Conservation (phyloP, 2,329 filamentous ascomycete genomes). For the Shiraia bambusicola region DNA sequence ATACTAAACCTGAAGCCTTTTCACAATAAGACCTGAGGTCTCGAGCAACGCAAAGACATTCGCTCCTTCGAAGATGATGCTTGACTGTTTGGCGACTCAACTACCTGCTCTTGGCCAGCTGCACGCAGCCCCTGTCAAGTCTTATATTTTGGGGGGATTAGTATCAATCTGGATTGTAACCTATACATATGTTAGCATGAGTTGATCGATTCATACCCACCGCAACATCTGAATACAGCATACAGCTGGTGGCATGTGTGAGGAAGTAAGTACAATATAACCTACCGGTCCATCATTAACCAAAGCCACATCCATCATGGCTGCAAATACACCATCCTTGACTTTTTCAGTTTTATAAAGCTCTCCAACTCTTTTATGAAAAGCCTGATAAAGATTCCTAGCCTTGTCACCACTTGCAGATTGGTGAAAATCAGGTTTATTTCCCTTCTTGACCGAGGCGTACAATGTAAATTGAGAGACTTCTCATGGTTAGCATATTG, state of each 20-base stretch:
- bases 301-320: constrained; percentile 96
- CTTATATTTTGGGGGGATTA: constrained; percentile 46
- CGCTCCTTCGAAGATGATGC: constrained; percentile 10
- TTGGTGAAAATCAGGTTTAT: constrained; percentile 91
- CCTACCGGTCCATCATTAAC: constrained; percentile 81
- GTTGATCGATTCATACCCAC: not conserved
- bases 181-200: constrained; percentile 28
- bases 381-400: constrained; percentile 77
- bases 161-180: constrained; percentile 54
- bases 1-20: no score
- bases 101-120: not conserved
- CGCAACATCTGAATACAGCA: not conserved
- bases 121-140: constrained; percentile 20
- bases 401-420: constrained; percentile 79
- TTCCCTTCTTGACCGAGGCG: constrained; percentile 91
- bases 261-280: constrained; percentile 44
- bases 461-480: constrained; percentile 97
- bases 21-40: no score
- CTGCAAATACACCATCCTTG: constrained; percentile 95
- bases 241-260: not conserved
- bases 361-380: constrained; percentile 73
- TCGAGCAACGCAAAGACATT: constrained; percentile 11
- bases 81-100: not conserved
- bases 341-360: constrained; percentile 74
- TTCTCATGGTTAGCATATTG: constrained; percentile 43